Percentiles rank a stretch among this genome's conserved stretches.
Evolutionary conservation across 1,284 basidiomycete species (phyloP).

Genomic region (Pterulicium gracile): DNA sequence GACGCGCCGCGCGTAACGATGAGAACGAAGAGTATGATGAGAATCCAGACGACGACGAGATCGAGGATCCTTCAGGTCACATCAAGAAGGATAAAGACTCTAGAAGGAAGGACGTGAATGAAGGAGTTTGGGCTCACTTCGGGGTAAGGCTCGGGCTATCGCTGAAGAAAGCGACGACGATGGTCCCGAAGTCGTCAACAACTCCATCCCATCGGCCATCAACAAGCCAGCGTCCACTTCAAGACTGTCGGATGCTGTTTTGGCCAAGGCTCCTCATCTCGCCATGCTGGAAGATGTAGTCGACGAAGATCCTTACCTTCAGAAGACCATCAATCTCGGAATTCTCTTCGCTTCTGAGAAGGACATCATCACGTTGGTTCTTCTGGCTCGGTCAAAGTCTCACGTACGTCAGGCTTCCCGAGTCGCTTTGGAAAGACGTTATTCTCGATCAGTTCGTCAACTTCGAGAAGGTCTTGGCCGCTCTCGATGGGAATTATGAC

Average conservation of each 20-base stretch:
- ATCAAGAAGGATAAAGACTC: too few relatives aligned
- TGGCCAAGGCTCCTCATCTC: not conserved
- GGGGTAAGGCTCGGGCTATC: too few relatives aligned
- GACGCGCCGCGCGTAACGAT: too few relatives aligned
- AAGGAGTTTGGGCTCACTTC: too few relatives aligned
- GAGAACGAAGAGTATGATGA: too few relatives aligned
- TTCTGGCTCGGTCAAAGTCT: conserved; percentile 7
- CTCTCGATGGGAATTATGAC: conserved; percentile 11
- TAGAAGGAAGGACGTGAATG: too few relatives aligned
- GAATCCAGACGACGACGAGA: too few relatives aligned
- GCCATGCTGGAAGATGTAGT: not conserved
- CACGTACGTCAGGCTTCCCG: conserved; percentile 6
- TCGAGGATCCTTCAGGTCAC: too few relatives aligned
- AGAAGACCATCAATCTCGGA: conserved; percentile 8
- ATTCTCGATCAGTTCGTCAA: conserved; percentile 13
- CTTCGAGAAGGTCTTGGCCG: conserved; percentile 16
- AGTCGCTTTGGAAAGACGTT: conserved; percentile 11
- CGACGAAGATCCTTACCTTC: conserved; percentile 5
- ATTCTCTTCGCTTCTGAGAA: conserved; percentile 4
- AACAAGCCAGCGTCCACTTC: too few relatives aligned
- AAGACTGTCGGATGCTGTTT: not conserved
- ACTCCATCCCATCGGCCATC: too few relatives aligned
- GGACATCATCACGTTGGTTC: conserved; percentile 3
- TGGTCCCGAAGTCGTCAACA: too few relatives aligned
- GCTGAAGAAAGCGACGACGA: too few relatives aligned